Conservation (phyloP, 1,284 basidiomycete genomes). For the Ustilago sp. region DNA sequence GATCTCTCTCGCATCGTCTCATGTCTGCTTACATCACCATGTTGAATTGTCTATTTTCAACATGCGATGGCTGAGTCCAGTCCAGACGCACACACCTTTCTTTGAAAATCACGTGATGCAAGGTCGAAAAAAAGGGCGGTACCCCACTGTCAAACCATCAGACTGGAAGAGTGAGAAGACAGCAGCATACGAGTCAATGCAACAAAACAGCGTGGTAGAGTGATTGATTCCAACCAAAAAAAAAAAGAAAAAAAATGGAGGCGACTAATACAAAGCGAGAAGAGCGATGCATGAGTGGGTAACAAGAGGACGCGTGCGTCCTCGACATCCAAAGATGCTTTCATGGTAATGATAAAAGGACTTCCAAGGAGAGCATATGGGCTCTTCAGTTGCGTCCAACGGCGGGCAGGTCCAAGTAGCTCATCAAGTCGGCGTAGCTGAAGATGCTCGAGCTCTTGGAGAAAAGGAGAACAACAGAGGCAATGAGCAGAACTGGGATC, state of each 20-base stretch:
- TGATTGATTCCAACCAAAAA: not conserved
- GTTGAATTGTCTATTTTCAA: no score
- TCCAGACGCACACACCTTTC: no score
- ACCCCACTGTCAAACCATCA: no score
- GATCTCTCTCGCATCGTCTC: no score
- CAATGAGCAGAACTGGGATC: constrained; percentile 80
- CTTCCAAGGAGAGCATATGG: not conserved
- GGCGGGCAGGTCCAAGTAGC: constrained; percentile 54
- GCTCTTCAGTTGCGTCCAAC: constrained; percentile 33
- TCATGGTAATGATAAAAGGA: not conserved
- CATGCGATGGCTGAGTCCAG: no score
- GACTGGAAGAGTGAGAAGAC: no score
- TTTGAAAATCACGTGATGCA: no score
- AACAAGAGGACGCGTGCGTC: not conserved
- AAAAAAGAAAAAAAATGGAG: not conserved
- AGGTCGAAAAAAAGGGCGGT: no score
- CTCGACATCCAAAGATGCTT: no score
- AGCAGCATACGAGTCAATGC: no score
- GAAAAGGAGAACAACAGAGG: constrained; percentile 69
- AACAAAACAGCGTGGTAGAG: not conserved
- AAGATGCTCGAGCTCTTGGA: constrained; percentile 60
- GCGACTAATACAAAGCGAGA: not conserved
- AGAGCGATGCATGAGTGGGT: not conserved
- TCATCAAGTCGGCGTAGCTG: constrained; percentile 58
- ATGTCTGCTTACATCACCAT: no score